Evolutionary conservation across 164 flowering plant species (phyloP).

Genomic region (Cinnamomum micranthum): DNA sequence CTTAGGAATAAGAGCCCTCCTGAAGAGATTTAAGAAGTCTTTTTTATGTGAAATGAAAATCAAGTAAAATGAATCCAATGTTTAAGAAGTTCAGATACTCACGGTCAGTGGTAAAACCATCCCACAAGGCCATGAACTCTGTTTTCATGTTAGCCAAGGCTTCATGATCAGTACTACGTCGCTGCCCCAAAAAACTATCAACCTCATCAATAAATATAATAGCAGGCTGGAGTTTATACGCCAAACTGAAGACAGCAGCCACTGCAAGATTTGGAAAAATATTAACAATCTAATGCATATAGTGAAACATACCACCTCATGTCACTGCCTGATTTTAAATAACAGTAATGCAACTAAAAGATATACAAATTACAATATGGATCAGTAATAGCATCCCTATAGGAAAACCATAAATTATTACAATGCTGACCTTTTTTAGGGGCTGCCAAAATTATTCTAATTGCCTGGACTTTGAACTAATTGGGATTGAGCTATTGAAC

Average conservation of each 20-base stretch:
- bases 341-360: no score
- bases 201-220: constrained; percentile 93
- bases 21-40: no score
- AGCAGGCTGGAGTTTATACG: constrained; percentile 86
- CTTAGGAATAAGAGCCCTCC: background rate
- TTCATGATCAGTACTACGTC: constrained; percentile 69
- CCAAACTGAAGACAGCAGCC: constrained; percentile 86
- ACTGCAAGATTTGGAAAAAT: constrained; percentile 37
- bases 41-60: background rate
- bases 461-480: no score
- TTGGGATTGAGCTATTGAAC: no score
- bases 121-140: constrained; percentile 97
- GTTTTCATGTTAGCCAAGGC: constrained; percentile 82
- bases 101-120: constrained; percentile 94
- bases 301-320: no score
- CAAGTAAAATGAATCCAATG: background rate
- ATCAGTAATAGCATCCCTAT: no score
- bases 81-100: constrained; percentile 24
- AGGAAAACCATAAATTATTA: no score
- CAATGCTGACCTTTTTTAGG: no score
- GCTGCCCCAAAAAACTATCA: constrained; percentile 88
- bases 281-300: no score
- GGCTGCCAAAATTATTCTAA: no score
- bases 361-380: no score
- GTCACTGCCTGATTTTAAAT: no score